Percentiles rank a stretch among this genome's conserved stretches.
These are phyloP conservation scores for Hondaea fermentalgiana DNA, from an alignment of 108 stramenopile genomes.

Conservation along the genomic window DNA sequence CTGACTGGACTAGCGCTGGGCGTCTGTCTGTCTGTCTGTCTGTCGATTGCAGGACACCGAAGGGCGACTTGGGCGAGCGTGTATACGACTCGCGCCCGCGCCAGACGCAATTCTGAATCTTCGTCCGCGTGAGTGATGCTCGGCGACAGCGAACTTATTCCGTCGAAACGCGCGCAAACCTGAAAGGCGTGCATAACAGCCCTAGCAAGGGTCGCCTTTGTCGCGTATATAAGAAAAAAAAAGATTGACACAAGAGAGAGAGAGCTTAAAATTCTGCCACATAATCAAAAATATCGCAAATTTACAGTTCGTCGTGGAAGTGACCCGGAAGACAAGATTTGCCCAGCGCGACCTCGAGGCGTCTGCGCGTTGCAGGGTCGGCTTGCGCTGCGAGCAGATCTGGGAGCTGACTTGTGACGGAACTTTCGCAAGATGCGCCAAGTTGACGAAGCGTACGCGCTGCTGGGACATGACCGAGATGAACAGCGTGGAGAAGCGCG, in stretches of 20 bases:
- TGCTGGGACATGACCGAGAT: background rate
- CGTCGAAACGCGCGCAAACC: constrained; percentile 25
- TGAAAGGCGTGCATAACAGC: too few relatives aligned
- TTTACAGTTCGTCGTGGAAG: too few relatives aligned
- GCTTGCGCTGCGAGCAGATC: too few relatives aligned
- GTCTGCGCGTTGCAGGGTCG: too few relatives aligned
- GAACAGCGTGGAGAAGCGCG: background rate
- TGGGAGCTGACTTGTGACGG: too few relatives aligned
- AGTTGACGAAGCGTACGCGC: background rate
- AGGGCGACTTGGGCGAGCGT: background rate
- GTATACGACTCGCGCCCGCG: constrained; percentile 32
- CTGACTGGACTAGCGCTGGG: background rate
- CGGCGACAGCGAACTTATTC: constrained; percentile 28
- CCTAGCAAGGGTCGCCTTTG: too few relatives aligned
- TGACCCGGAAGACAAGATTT: too few relatives aligned
- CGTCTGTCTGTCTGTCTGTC: constrained; percentile 21
- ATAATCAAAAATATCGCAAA: too few relatives aligned
- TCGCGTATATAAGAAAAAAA: too few relatives aligned
- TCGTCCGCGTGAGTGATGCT: constrained; percentile 21
- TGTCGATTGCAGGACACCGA: constrained; percentile 25
- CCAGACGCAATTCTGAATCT: background rate
- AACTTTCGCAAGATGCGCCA: background rate
- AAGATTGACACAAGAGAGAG: too few relatives aligned
- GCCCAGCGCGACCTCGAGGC: too few relatives aligned
- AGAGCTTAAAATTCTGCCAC: too few relatives aligned